These are phyloP conservation scores for Limtongia smithiae DNA, from an alignment of 805 yeast species.

Conservation along the genomic window DNA sequence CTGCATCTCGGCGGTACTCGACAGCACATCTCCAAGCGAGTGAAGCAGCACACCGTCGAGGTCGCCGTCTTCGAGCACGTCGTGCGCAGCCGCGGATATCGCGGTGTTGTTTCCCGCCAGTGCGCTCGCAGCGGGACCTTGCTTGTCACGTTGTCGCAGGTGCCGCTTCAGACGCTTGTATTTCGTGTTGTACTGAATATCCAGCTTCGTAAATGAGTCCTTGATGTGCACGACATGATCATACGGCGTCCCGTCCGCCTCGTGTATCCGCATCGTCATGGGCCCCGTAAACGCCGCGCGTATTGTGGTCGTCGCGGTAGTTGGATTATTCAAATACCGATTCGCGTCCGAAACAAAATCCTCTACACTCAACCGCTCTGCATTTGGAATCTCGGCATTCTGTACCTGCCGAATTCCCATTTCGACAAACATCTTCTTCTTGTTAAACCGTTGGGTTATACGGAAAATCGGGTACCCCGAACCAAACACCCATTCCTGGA, in stretches of 20 bases:
- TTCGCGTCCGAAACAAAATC: slow-evolving; percentile 43
- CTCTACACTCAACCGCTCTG: slow-evolving; percentile 38
- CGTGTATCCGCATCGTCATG: slow-evolving; percentile 94
- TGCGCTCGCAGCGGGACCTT: slow-evolving; percentile 30
- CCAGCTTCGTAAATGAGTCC: slow-evolving; percentile 79
- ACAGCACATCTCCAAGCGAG: slow-evolving; percentile 76
- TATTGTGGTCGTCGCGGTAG: slow-evolving; percentile 14
- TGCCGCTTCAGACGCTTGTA: slow-evolving; percentile 75
- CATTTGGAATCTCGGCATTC: slow-evolving; percentile 49
- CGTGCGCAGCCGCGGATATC: slow-evolving; percentile 18
- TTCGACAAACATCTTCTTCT: slow-evolving; percentile 88
- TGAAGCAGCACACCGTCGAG: slow-evolving; percentile 43
- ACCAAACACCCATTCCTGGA: slow-evolving; percentile 90
- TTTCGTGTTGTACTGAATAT: slow-evolving; percentile 92
- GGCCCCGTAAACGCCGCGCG: slow-evolving; percentile 75
- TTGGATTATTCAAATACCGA: slow-evolving; percentile 26
- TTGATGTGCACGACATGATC: slow-evolving; percentile 93
- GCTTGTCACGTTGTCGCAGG: slow-evolving; percentile 41
- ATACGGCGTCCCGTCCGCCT: slow-evolving; percentile 97
- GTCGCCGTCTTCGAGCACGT: slow-evolving; percentile 16
- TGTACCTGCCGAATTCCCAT: slow-evolving; percentile 93
- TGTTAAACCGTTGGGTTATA: slow-evolving; percentile 88
- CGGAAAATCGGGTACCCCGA: slow-evolving; percentile 85
- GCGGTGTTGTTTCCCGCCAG: slow-evolving; percentile 20
- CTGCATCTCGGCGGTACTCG: slow-evolving; percentile 53